Evolutionary conservation across 2,329 filamentous ascomycete genomes (phyloP), one percentile per base, ranked within the genome.

Genomic region (Pseudocercospora cruenta): DNA sequence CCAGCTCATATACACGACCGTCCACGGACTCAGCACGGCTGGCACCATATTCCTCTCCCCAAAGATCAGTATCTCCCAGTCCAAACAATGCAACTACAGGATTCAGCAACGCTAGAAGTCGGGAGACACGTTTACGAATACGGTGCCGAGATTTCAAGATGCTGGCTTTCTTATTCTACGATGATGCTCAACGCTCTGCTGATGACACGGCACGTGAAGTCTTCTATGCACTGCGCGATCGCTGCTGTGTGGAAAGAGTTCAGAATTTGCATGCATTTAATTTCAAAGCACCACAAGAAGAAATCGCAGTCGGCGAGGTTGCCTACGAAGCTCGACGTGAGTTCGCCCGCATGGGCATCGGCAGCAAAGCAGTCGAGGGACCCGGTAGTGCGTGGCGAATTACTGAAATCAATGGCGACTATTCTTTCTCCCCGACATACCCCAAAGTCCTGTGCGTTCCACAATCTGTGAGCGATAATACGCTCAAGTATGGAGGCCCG

Each of bases 61-160:
- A 67, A 49, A 65, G 74, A 53, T 65, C 72, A 19, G 49, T 49
- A 22, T 73, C 74, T 4, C 74, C 72, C 19, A 84, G 87, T 6
- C 83, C 85, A 12, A 90, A 91, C 22, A 62, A 33, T 47, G 22
- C 43, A 6, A 45, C 45, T 24, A 24, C 65, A 86, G 88, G 59
- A 16, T 14, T 21, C 31, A 47, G 58, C 8, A 47, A 53, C n/a
- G 70, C 67, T n/a, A 71, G 63, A 64, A 73, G 70, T 12, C 86
- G 93, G 67, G 86, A 88, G 33, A 93, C 94, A 5, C 91, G 92
- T 2, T 93, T 99, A 75, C 90, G 94, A 60, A 82, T 99, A 68
- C 90, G 93, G 61, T 93, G 94, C 77, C 91, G 94, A 65, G 95
- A 99, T 82, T 98, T 99, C 78, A 94, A 88, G 58, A 97, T 94